Evolutionary conservation across 2,329 filamentous ascomycete species (phyloP), one percentile per base, ranked within the genome.

Genomic region (Pseudogymnoascus sp.): DNA sequence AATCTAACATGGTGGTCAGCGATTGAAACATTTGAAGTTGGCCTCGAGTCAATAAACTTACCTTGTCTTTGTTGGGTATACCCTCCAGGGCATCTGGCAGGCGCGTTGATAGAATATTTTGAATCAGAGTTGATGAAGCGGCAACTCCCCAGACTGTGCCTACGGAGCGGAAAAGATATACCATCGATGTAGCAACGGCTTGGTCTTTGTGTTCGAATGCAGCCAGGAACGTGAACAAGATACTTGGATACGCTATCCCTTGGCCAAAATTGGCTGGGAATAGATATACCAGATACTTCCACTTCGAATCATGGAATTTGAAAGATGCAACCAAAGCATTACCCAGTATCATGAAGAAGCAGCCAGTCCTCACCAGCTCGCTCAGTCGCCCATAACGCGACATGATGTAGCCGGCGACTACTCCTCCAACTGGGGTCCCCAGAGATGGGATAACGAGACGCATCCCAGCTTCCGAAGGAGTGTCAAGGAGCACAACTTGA

Each of bases 121-220:
- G 84, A 35, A 85, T 76, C 47, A 87, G 83, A 6, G 83, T 79
- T 7, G 83, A 84, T 0, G 82, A 82, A 36, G 83, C 75, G 0
- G 84, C 83, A 1, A 87, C 84, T 8, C 84, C 84, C 79, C 82
- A 87, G 14, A 87, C 83, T 0, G 79, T 82, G 1, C 84, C 84
- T 2, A 87, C 72, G 0, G 83, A 86, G 25, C 84, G 80, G 43
- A 87, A 79, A 18, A 87, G 76, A 68, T 87, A 87, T 6, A 85
- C 80, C 0, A 81, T 85, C 1, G 83, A 86, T 2, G 83, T 79
- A 0, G 80, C 82, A 1, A 86, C 83, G 9, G 83, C 83, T 66
- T 87, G 83, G 59, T 86, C 84, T 85, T 78, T 74, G 65, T 87
- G 84, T 8, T 83, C 81, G 65, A 87, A 87, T 0, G 82, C 81